Percentiles rank a stretch among this genome's conserved stretches.
Conservation (phyloP, 2,329 filamentous ascomycete species). For the Cryphonectria carpinicola region DNA sequence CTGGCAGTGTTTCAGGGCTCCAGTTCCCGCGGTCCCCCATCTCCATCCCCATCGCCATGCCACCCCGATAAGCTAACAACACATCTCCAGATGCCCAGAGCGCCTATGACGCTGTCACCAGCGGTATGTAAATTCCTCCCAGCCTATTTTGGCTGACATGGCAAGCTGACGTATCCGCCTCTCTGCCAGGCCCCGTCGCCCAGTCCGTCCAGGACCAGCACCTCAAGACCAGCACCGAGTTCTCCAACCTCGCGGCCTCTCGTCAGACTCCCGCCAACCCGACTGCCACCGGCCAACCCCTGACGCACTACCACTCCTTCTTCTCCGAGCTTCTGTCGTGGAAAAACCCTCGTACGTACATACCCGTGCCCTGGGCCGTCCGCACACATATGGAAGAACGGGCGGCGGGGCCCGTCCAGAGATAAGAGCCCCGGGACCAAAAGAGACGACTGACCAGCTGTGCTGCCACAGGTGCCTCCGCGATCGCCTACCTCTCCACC, state of each 20-base stretch:
- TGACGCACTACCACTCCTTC: slow-evolving; percentile 73
- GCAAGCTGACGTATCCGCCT: slow-evolving; percentile 11
- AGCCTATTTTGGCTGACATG: background rate
- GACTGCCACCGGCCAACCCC: slow-evolving; percentile 63
- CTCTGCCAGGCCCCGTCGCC: slow-evolving; percentile 57
- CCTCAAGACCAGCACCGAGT: slow-evolving; percentile 58
- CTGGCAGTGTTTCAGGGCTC: slow-evolving; percentile 40
- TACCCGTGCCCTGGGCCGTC: background rate
- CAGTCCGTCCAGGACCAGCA: slow-evolving; percentile 61
- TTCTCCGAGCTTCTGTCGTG: slow-evolving; percentile 72
- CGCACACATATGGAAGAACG: background rate
- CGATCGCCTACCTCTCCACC: slow-evolving; percentile 63
- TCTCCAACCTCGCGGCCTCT: slow-evolving; percentile 61
- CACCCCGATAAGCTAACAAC: slow-evolving; percentile 40
- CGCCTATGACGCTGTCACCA: slow-evolving; percentile 53
- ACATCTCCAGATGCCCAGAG: slow-evolving; percentile 49
- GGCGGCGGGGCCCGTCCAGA: background rate
- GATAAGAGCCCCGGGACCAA: background rate
- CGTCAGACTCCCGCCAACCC: slow-evolving; percentile 57
- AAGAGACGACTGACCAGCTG: slow-evolving; percentile 33
- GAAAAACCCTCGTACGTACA: slow-evolving; percentile 65
- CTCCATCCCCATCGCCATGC: slow-evolving; percentile 16
- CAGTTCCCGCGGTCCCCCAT: slow-evolving; percentile 11
- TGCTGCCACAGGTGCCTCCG: slow-evolving; percentile 58
- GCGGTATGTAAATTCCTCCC: slow-evolving; percentile 41